phyloP scores from a whole-genome alignment of 192 early-diverging fungal genomes.

The Backusella morwellensis region DNA sequence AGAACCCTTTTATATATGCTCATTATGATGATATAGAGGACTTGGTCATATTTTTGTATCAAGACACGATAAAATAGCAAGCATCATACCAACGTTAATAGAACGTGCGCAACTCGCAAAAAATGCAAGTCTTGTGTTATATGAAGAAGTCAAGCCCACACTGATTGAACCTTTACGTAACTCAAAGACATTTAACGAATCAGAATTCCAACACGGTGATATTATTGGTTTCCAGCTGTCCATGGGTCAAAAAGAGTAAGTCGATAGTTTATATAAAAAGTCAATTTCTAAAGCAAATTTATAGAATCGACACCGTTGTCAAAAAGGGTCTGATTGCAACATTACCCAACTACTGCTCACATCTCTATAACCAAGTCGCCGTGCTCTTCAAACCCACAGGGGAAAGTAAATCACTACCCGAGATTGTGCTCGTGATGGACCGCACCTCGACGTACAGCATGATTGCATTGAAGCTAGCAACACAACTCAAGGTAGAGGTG shows the following conservation, averaged over 20 bases:
- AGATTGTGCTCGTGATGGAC: conserved; percentile 38
- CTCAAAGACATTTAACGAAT: neutral
- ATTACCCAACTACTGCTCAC: neutral
- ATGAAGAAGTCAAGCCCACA: conserved; percentile 12
- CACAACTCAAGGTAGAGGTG: conserved; percentile 50
- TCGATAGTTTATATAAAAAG: too few relatives aligned
- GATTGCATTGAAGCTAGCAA: conserved; percentile 63
- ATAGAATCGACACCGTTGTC: conserved; percentile 12
- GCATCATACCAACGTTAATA: neutral
- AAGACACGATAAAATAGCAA: neutral
- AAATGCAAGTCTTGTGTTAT: neutral
- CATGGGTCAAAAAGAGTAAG: conserved; percentile 8
- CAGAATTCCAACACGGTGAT: conserved; percentile 18
- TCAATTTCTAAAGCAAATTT: neutral
- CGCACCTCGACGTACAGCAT: conserved; percentile 64
- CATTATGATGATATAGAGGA: neutral
- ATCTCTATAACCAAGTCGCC: neutral
- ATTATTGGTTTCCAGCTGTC: conserved; percentile 13
- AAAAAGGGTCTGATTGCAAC: neutral
- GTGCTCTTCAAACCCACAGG: neutral
- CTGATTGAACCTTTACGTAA: neutral
- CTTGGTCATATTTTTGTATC: conserved; percentile 11
- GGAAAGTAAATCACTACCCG: conserved; percentile 23
- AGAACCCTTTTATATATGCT: neutral
- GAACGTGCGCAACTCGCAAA: neutral